These are phyloP conservation scores for Heimioporus sp. DNA, from an alignment of 768 basidiomycete genomes.

Conservation along the genomic window DNA sequence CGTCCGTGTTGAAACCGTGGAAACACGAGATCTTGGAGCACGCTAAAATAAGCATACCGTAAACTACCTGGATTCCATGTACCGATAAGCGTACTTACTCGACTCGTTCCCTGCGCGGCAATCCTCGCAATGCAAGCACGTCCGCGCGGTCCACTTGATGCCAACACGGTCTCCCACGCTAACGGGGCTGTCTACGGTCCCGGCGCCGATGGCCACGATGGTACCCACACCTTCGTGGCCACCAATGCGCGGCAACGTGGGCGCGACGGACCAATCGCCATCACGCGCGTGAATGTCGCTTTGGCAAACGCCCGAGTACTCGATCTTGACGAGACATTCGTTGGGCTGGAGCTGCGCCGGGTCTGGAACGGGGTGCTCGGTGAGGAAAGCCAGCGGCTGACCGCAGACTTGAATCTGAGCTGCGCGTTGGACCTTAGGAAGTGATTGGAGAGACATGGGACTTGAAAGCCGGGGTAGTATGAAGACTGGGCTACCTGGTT, in stretches of 20 bases:
- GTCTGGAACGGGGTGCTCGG: constrained; percentile 17
- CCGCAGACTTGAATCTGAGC: constrained; percentile 20
- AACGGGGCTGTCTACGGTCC: constrained; percentile 29
- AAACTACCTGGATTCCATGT: neutral
- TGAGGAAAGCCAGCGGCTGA: constrained; percentile 10
- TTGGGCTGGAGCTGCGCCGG: constrained; percentile 15
- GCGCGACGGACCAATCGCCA: constrained; percentile 36
- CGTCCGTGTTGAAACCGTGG: constrained; percentile 42
- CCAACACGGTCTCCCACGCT: constrained; percentile 41
- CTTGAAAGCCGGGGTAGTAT: too few species aligned
- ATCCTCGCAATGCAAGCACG: constrained; percentile 39
- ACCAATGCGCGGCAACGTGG: constrained; percentile 34
- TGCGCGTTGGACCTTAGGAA: constrained; percentile 25
- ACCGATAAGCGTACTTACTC: constrained; percentile 12
- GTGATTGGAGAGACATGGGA: neutral
- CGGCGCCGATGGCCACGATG: constrained; percentile 42
- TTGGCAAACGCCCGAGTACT: constrained; percentile 43
- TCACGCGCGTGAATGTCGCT: constrained; percentile 38
- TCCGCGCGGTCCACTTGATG: constrained; percentile 41
- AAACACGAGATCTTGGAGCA: constrained; percentile 2
- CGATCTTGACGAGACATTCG: constrained; percentile 40
- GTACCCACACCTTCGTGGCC: constrained; percentile 49
- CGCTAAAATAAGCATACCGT: constrained; percentile 1
- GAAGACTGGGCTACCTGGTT: too few species aligned
- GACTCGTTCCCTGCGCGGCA: constrained; percentile 39